These are phyloP conservation scores for Xylaria sp. DNA, from an alignment of 2,329 filamentous ascomycete genomes.

Conservation along the genomic window DNA sequence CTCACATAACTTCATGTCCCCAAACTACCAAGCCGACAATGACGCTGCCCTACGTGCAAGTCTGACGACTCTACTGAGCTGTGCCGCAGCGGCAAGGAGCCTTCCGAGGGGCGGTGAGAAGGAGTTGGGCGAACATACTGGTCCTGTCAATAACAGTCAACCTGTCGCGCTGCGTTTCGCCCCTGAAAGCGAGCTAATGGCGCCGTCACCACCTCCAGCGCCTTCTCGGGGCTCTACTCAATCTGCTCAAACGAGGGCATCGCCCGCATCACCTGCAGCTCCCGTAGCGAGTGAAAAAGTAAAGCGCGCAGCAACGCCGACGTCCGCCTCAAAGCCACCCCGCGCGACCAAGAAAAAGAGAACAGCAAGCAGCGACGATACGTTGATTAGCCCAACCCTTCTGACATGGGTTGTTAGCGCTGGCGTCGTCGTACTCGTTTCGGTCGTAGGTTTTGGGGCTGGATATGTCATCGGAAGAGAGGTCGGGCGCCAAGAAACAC, in stretches of 20 bases:
- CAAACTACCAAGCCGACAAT: slow-evolving; percentile 84
- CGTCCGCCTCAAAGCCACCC: slow-evolving; percentile 52
- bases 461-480: slow-evolving; percentile 76
- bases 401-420: slow-evolving; percentile 74
- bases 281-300: slow-evolving; percentile 56
- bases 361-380: slow-evolving; percentile 54
- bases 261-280: slow-evolving; percentile 37
- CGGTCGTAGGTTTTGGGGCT: slow-evolving; percentile 75
- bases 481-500: slow-evolving; percentile 70
- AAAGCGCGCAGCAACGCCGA: slow-evolving; percentile 60
- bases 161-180: slow-evolving; percentile 70
- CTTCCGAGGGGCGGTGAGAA: slow-evolving; percentile 72
- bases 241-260: slow-evolving; percentile 31
- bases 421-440: slow-evolving; percentile 74
- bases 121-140: slow-evolving; percentile 52
- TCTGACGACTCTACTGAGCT: slow-evolving; percentile 95
- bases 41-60: slow-evolving; percentile 93
- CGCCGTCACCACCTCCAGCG: slow-evolving; percentile 45
- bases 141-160: slow-evolving; percentile 60
- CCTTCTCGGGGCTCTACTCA: slow-evolving; percentile 38
- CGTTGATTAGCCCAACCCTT: slow-evolving; percentile 67
- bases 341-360: slow-evolving; percentile 71
- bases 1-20: slow-evolving; percentile 73
- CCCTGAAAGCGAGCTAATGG: slow-evolving; percentile 69
- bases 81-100: slow-evolving; percentile 87